phyloP scores from a whole-genome alignment of 306 rosid genomes.

The Lithocarpus polystachyus region DNA sequence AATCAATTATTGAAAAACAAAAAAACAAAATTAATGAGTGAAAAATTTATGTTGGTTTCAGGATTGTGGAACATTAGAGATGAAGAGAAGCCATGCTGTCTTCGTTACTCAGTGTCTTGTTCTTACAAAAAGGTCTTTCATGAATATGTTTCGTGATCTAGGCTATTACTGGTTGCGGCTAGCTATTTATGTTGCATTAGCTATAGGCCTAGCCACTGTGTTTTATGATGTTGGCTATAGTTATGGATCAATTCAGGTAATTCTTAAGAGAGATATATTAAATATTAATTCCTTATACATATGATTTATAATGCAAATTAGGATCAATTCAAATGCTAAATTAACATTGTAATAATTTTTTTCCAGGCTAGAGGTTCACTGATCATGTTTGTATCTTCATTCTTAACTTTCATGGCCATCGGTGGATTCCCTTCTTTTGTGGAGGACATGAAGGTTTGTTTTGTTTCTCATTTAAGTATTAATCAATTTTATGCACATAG shows the following conservation, averaged over 20 bases:
- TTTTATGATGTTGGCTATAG: slow-evolving; percentile 35
- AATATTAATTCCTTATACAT: too few relatives aligned
- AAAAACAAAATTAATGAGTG: background rate
- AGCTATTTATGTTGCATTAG: slow-evolving; percentile 30
- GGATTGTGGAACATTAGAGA: slow-evolving; percentile 26
- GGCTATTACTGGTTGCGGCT: slow-evolving; percentile 49
- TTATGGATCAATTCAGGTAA: slow-evolving; percentile 42
- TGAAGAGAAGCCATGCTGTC: slow-evolving; percentile 34
- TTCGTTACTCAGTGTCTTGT: slow-evolving; percentile 43
- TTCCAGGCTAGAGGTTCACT: slow-evolving; percentile 65
- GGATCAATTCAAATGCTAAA: slow-evolving; percentile 3
- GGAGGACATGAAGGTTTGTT: slow-evolving; percentile 65
- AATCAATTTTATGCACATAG: background rate
- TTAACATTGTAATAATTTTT: slow-evolving; percentile 3
- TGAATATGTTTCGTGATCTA: slow-evolving; percentile 35
- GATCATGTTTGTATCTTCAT: slow-evolving; percentile 41
- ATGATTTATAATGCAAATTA: background rate
- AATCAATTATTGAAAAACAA: background rate
- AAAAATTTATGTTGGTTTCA: slow-evolving; percentile 8
- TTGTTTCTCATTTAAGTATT: background rate
- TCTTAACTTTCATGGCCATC: slow-evolving; percentile 65
- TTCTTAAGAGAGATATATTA: background rate
- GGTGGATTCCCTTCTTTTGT: slow-evolving; percentile 80
- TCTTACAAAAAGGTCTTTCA: slow-evolving; percentile 41
- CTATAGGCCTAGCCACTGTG: slow-evolving; percentile 46